phyloP scores from a whole-genome alignment of 805 yeast genomes.

The Zygosaccharomyces pseudorouxii region DNA sequence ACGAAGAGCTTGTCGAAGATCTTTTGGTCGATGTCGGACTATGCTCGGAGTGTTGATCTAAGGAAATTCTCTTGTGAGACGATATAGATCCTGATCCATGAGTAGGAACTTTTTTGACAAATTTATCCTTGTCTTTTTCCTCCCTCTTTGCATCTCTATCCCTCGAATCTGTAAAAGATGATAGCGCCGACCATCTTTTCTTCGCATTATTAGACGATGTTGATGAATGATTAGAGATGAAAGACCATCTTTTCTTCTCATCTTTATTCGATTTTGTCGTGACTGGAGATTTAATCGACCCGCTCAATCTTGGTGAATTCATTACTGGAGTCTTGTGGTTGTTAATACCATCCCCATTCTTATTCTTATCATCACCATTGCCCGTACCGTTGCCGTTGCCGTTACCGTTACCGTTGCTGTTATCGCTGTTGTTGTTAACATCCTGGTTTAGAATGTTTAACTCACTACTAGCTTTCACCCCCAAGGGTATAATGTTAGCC shows the following conservation, averaged over 20 bases:
- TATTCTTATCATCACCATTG: not conserved
- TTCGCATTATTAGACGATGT: slow-evolving; percentile 21
- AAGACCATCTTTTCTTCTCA: slow-evolving; percentile 31
- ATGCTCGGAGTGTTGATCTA: slow-evolving; percentile 9
- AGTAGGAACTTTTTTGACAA: slow-evolving; percentile 13
- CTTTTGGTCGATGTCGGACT: slow-evolving; percentile 20
- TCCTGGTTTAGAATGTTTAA: not conserved
- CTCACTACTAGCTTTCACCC: not conserved
- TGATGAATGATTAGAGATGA: slow-evolving; percentile 28
- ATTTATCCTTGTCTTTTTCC: slow-evolving; percentile 14
- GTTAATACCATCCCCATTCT: not conserved
- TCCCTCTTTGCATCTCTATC: slow-evolving; percentile 15
- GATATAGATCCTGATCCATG: slow-evolving; percentile 17
- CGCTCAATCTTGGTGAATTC: not conserved
- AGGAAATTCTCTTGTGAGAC: slow-evolving; percentile 18
- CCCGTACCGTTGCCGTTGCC: not conserved
- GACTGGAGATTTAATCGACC: slow-evolving; percentile 1
- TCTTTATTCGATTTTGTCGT: slow-evolving; percentile 10
- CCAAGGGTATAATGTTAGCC: not conserved
- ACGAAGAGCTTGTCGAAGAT: slow-evolving; percentile 33
- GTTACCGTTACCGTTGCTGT: not conserved
- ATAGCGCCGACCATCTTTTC: slow-evolving; percentile 33
- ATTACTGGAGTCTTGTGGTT: not conserved
- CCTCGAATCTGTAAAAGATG: slow-evolving; percentile 17
- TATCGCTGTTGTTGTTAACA: not conserved